Base-by-base conservation (phyloP, 2,329 filamentous ascomycete genomes). In the Cladophialophora yegresii region DNA sequence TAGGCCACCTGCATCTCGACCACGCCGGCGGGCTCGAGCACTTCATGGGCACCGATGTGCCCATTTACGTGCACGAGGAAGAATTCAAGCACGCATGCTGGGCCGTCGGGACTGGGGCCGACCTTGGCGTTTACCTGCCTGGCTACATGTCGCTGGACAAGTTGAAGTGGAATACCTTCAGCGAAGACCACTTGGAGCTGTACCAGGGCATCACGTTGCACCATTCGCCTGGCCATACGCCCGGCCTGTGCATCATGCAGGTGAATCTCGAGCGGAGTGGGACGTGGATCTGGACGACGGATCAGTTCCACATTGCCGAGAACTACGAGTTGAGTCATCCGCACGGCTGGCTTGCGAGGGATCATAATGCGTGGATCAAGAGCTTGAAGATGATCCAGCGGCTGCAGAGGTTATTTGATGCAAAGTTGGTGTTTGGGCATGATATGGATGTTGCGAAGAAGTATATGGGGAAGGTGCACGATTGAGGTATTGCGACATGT, bases 21-120 rank as follows among this genome's bases (percentile, higher is more conserved):
- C 80, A 82, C 66, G 80, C 81, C 0, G 81, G 80, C 2, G 80
- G 81, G 0, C 70, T 82, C 0, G 79, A 81, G 54, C 74, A 81
- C 58, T 82, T 82, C 53, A 45, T 75, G 2, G 73, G 73, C 45
- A 80, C 75, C 4, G 75, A 78, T 32, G 72, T 82, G 5, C 78
- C 78, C 4, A 80, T 81, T 57, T 81, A 77, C 65, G 78, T 81
- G 3, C 80, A 82, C 63, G 80, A 82, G 66, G 75, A 78, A 61
- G 80, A 82, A 60, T 75, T 82, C 69, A 77, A 79, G 58, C 75
- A 78, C 40, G 80, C 80, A 1, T 80, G 77, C 64, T 82, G 78
- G 77, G 76, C 77, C 2, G 75, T 78, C 4, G 80, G 74, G 3
- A 81, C 80, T 0, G 74, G 75, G 0, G 74, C 77, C 0, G 78